Evolutionary conservation across 495 filamentous ascomycete genomes (phyloP).

Genomic region (Aspergillus haitiensis): DNA sequence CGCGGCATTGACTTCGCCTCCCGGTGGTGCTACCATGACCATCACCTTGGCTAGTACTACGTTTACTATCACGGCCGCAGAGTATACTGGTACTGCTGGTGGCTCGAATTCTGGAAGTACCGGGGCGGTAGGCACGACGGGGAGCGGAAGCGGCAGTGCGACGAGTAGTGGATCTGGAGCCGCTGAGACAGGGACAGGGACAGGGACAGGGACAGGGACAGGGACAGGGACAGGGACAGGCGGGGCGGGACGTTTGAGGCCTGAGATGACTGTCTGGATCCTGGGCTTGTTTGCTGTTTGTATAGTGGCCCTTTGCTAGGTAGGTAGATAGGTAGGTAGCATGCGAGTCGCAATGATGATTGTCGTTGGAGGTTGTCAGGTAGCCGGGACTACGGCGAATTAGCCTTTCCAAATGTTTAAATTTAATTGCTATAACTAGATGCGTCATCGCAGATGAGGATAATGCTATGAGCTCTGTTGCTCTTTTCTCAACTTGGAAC

Average conservation of each 20-base stretch:
- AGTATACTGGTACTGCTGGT: neutral
- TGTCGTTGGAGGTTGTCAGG: too few species aligned
- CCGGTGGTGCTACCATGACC: conserved; percentile 2
- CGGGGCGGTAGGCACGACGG: neutral
- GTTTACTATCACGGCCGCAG: conserved; percentile 2
- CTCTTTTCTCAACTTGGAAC: too few species aligned
- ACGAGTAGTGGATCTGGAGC: neutral
- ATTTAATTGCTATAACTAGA: too few species aligned
- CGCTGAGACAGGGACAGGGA: neutral
- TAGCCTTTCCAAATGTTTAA: too few species aligned
- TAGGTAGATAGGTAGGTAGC: too few species aligned
- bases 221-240: neutral
- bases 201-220: too few species aligned
- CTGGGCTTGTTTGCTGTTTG: too few species aligned
- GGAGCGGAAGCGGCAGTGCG: neutral
- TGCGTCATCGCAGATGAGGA: too few species aligned
- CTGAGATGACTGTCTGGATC: neutral
- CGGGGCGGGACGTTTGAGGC: neutral
- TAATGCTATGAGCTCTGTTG: too few species aligned
- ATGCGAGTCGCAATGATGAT: too few species aligned
- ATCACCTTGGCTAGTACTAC: neutral
- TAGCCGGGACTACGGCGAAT: too few species aligned
- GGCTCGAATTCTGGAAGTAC: neutral
- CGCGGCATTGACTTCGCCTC: neutral
- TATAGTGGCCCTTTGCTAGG: too few species aligned